Evolutionary conservation across 2,329 filamentous ascomycete species (phyloP).

Genomic region (Penicillium concentricum): DNA sequence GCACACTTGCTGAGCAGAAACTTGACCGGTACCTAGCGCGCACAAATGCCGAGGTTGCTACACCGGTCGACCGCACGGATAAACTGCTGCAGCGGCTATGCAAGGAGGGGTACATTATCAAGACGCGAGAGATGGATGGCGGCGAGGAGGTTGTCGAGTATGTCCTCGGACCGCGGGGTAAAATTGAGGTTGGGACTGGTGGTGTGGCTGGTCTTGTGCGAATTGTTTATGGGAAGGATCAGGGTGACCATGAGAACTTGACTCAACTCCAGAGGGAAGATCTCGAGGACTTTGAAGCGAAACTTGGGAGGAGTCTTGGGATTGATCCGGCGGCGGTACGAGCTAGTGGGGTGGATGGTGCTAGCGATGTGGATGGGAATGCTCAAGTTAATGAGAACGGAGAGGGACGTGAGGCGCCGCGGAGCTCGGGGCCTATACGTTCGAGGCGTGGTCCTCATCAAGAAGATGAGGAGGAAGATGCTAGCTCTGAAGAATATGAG

Average conservation of each 20-base stretch:
- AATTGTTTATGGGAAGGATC: conserved; percentile 51
- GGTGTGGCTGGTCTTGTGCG: conserved; percentile 70
- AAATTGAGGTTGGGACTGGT: conserved; percentile 76
- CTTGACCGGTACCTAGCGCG: conserved; percentile 72
- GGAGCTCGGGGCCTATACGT: conserved; percentile 1
- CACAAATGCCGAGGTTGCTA: conserved; percentile 71
- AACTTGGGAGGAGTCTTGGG: conserved; percentile 56
- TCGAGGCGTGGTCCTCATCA: conserved; percentile 9
- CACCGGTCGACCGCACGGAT: conserved; percentile 74
- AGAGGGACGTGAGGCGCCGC: conserved; percentile 1
- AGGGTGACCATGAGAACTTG: conserved; percentile 16
- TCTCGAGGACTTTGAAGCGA: conserved; percentile 55
- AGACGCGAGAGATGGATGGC: conserved; percentile 64
- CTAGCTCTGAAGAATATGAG: not conserved
- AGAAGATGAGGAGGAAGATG: conserved; percentile 3
- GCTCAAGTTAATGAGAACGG: not conserved
- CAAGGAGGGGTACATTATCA: conserved; percentile 79
- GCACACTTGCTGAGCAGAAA: conserved; percentile 76
- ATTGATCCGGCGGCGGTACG: conserved; percentile 50
- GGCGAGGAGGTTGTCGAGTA: conserved; percentile 79
- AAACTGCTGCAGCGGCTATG: conserved; percentile 71
- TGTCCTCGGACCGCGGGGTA: conserved; percentile 80
- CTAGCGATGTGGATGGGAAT: not conserved
- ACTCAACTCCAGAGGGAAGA: conserved; percentile 12
- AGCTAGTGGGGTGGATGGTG: conserved; percentile 5